Base-by-base conservation (phyloP, 768 basidiomycete species). In the Boletus sp. region DNA sequence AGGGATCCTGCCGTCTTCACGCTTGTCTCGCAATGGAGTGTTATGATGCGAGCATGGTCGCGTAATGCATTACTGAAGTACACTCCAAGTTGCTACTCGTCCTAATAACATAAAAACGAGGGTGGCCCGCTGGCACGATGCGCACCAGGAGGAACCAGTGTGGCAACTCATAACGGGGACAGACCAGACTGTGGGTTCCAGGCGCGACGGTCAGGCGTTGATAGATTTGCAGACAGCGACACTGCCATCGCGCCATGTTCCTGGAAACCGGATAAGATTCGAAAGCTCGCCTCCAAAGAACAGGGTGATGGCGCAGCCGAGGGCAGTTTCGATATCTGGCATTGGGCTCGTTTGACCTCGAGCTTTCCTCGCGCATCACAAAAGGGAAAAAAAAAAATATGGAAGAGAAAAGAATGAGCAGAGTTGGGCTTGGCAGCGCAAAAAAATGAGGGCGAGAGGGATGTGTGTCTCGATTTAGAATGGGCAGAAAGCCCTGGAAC, bases 391-490 rank as follows among this genome's bases (percentile, higher is more conserved):
- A 17, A 5, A 23, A n/a, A n/a, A n/a, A n/a, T n/a, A n/a, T n/a
- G 2, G 29, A 35, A 34, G 17, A 25, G 14, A 19, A 9, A 21
- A 19, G 21, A n/a, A 42, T 27, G 43, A 21, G 49, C 43, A 13
- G 32, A 33, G 30, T 17, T 64, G 54, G 41, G 41, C 58, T 54
- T 49, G 53, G 62, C n/a, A 59, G 32, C 49, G 41, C 25, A 25
- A 25, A 25, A 25, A 25, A n/a, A n/a, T n/a, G 25, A 25, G 25
- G 33, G 34, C 34, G 3, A 53, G 53, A 43, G 32, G 27, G 37
- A 62, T 46, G 43, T 49, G 53, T 49, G 15, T 14, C 66, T 66
- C 66, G 1, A 68, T 66, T 68, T 68, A 62, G 65, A 61, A 44
- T 54, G 56, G 44, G 49, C 11, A 25, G 47, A 49, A 40, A 38